Evolutionary conservation across 129 eudicot genomes (phyloP), one percentile per base, ranked within the genome.

Genomic region (Lonicera japonica): DNA sequence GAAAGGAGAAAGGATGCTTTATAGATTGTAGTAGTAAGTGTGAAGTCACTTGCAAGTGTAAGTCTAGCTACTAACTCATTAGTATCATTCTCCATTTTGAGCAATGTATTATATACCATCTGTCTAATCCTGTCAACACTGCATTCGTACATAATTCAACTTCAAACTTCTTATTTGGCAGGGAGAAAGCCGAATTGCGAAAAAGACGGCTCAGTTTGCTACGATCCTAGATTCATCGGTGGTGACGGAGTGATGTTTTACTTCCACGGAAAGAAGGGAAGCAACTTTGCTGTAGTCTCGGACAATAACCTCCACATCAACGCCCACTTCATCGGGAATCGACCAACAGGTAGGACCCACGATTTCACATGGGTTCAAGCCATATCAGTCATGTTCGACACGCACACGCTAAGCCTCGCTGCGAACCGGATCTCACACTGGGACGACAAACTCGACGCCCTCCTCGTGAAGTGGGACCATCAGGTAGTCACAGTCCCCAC

Each of bases 311-410:
- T 85, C 75, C 92, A 85, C 40, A 78, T 85, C 68, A 85, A 85
- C 22, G 92, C 80, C 14, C 92, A 75, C 64, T 66, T 85, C 68
- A 85, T 85, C 11, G 87, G 92, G 56, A 72, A 66, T 53, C 73
- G 87, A 22, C 92, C 87, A 6, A 25, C 54, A 0, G 92, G 92
- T 0, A 66, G 92, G 77, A 66, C 66, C 0, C 82, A 85, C 0
- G 92, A 85, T 75, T 85, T 39, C 73, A 81, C 92, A 20, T 85
- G 92, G 92, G 82, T 85, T 57, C 92, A 85, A 63, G 75, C 87
- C 5, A 68, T 85, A n/a, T 69, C 82, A 5, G 12, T 60, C 50
- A 43, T 60, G 25, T 60, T 60, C 24, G 47, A 60, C 51, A 5
- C 47, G 4, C 47, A 60, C 65, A 38, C 24, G 8, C 21, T 60